These are phyloP conservation scores for Candida xiaguanensis DNA, from an alignment of 805 yeast species.

Conservation along the genomic window DNA sequence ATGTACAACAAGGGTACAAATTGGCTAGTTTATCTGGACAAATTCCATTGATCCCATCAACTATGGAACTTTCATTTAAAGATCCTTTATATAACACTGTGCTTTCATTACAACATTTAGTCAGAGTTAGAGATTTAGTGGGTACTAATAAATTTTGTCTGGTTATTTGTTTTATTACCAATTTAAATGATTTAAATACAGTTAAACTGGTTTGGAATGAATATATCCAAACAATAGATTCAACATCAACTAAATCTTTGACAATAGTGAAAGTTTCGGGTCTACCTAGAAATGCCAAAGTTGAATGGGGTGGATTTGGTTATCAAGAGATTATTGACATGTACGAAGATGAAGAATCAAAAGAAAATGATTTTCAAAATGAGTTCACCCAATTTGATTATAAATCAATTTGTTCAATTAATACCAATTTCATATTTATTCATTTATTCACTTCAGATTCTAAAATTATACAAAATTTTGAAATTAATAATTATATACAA, in stretches of 20 bases:
- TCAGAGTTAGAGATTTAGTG: slow-evolving; percentile 55
- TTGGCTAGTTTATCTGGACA: slow-evolving; percentile 80
- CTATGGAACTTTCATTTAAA: slow-evolving; percentile 48
- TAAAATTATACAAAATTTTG: slow-evolving; percentile 7
- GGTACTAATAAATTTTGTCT: slow-evolving; percentile 42
- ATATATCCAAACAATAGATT: slow-evolving; percentile 25
- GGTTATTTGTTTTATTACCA: slow-evolving; percentile 55
- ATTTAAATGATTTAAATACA: slow-evolving; percentile 19
- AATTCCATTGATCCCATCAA: slow-evolving; percentile 75
- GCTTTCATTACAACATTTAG: slow-evolving; percentile 72
- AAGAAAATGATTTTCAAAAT: not conserved
- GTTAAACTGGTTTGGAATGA: slow-evolving; percentile 42
- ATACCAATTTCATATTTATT: slow-evolving; percentile 7
- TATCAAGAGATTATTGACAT: slow-evolving; percentile 35
- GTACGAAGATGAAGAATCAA: slow-evolving; percentile 37
- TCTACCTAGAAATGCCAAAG: slow-evolving; percentile 60
- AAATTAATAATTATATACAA: not conserved
- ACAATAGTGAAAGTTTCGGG: slow-evolving; percentile 52
- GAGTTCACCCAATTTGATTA: slow-evolving; percentile 10
- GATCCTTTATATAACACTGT: slow-evolving; percentile 34
- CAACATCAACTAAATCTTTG: slow-evolving; percentile 23
- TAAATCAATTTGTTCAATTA: slow-evolving; percentile 12
- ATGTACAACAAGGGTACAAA: slow-evolving; percentile 32
- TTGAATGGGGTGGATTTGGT: slow-evolving; percentile 74
- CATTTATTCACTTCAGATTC: slow-evolving; percentile 15